Evolutionary conservation across 2,329 filamentous ascomycete species (phyloP).

Genomic region (Colletotrichum graminicola): DNA sequence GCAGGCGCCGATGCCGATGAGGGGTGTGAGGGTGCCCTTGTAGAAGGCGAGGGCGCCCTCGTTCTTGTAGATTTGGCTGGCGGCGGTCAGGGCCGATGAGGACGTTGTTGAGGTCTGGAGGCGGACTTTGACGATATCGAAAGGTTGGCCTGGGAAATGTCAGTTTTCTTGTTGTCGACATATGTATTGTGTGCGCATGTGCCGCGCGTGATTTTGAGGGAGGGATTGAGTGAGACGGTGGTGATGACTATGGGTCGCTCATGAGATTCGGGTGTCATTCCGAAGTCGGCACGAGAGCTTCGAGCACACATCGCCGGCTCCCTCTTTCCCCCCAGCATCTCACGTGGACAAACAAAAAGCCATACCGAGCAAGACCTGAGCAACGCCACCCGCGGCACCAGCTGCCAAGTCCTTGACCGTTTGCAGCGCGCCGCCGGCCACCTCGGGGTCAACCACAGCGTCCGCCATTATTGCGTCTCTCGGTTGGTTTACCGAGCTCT

Average conservation of each 20-base stretch:
- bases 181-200: too few species aligned
- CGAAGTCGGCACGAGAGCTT: constrained; percentile 91
- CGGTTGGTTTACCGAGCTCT: constrained; percentile 16
- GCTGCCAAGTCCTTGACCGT: constrained; percentile 91
- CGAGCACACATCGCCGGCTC: constrained; percentile 31
- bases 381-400: constrained; percentile 90
- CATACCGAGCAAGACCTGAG: constrained; percentile 93
- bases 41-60: constrained; percentile 96
- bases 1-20: constrained; percentile 96
- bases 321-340: background rate
- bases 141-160: constrained; percentile 70
- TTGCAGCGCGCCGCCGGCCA: constrained; percentile 59
- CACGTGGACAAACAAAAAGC: constrained; percentile 19
- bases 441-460: constrained; percentile 36
- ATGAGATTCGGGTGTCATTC: constrained; percentile 93
- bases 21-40: constrained; percentile 95
- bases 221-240: constrained; percentile 65
- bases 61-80: constrained; percentile 84
- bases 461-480: constrained; percentile 32
- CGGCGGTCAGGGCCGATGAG: constrained; percentile 82
- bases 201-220: too few species aligned
- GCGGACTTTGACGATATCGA: constrained; percentile 97
- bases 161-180: background rate
- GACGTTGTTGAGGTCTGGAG: constrained; percentile 91
- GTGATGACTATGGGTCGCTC: constrained; percentile 76